Evolutionary conservation across 129 eudicot species (phyloP).

Genomic region (Cynara cardunculus): DNA sequence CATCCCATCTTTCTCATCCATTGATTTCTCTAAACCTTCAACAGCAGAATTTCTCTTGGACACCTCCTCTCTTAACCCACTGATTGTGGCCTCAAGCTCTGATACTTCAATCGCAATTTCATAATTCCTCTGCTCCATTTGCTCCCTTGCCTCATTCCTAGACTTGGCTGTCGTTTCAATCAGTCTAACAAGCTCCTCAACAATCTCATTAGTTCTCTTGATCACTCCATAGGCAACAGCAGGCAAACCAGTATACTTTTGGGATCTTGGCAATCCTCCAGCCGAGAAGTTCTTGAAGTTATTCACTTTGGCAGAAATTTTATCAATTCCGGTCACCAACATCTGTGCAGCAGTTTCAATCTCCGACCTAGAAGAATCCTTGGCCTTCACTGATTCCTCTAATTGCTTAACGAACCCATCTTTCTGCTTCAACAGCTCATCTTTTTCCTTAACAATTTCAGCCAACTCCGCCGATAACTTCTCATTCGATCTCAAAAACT

Average conservation of each 20-base stretch:
- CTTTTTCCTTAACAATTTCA: constrained; percentile 36
- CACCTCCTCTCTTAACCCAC: constrained; percentile 67
- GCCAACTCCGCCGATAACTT: constrained; percentile 39
- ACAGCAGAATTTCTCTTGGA: constrained; percentile 38
- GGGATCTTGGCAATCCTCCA: constrained; percentile 85
- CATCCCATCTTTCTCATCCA: constrained; percentile 50
- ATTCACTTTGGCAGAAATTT: constrained; percentile 85
- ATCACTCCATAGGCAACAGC: constrained; percentile 95
- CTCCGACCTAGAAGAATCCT: constrained; percentile 58
- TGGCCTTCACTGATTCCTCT: constrained; percentile 61
- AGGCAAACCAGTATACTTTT: constrained; percentile 81
- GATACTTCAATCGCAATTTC: constrained; percentile 98
- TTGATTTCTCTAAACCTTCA: constrained; percentile 45
- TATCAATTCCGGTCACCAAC: constrained; percentile 85
- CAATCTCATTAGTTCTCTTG: constrained; percentile 84
- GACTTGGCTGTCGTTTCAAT: constrained; percentile 50
- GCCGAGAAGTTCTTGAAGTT: constrained; percentile 55
- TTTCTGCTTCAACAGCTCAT: constrained; percentile 42
- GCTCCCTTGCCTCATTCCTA: constrained; percentile 73
- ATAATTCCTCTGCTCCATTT: constrained; percentile 82
- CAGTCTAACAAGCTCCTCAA: constrained; percentile 80
- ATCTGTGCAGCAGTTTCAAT: constrained; percentile 72
- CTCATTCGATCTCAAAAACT: constrained; percentile 42
- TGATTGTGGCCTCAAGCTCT: constrained; percentile 76
- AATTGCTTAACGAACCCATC: constrained; percentile 49